These are phyloP conservation scores for Puccinellia tenuiflora DNA, from an alignment of 176 grass and related monocot genomes.

Conservation along the genomic window DNA sequence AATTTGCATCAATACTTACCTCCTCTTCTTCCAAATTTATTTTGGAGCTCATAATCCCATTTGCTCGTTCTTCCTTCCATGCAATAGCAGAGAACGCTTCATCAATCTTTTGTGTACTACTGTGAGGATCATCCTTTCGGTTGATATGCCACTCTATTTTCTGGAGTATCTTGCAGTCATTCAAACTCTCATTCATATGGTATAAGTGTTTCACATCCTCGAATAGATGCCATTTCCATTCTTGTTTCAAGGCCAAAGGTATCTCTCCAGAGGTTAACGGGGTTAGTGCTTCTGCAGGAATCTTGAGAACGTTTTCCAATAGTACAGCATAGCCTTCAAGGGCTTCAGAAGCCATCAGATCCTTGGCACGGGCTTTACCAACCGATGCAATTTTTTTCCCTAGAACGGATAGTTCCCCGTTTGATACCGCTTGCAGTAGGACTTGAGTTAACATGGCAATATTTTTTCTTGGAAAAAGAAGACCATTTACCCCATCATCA, in stretches of 20 bases:
- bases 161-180: slow-evolving; percentile 53
- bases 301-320: slow-evolving; percentile 69
- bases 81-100: slow-evolving; percentile 58
- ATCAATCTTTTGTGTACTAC: slow-evolving; percentile 42
- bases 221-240: slow-evolving; percentile 87
- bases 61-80: slow-evolving; percentile 82
- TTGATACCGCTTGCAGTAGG: slow-evolving; percentile 51
- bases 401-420: slow-evolving; percentile 58
- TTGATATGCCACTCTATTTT: slow-evolving; percentile 63
- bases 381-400: slow-evolving; percentile 63
- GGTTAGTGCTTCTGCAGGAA: slow-evolving; percentile 52
- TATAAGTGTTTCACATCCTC: slow-evolving; percentile 46
- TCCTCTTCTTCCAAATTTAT: slow-evolving; percentile 79
- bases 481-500: slow-evolving; percentile 74
- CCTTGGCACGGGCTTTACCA: slow-evolving; percentile 75
- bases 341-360: slow-evolving; percentile 73
- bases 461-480: slow-evolving; percentile 71
- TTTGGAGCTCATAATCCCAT: slow-evolving; percentile 44
- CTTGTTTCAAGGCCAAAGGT: slow-evolving; percentile 60
- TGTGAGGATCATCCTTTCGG: slow-evolving; percentile 30
- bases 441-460: slow-evolving; percentile 48
- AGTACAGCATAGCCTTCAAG: slow-evolving; percentile 73
- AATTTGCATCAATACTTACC: slow-evolving; percentile 32
- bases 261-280: slow-evolving; percentile 58
- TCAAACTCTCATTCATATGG: slow-evolving; percentile 37